phyloP scores from a whole-genome alignment of 1,139 yeast genomes.

The Blastobotrys proliferans region DNA sequence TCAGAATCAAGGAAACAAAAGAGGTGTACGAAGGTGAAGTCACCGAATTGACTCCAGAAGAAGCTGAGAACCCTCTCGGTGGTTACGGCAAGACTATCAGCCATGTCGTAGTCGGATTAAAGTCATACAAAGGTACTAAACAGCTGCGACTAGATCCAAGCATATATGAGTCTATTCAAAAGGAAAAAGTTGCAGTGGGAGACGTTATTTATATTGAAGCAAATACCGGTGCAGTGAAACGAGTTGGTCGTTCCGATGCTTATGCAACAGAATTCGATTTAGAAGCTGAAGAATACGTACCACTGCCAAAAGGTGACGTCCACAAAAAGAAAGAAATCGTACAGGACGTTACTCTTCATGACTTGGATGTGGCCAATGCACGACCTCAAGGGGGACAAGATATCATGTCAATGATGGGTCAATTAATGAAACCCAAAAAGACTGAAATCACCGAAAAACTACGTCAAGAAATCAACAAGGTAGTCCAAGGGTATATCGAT shows the following conservation, averaged over 20 bases:
- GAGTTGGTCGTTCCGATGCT: slow-evolving; percentile 98
- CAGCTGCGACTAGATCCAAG: slow-evolving; percentile 90
- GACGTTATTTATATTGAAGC: slow-evolving; percentile 97
- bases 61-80: slow-evolving; percentile 93
- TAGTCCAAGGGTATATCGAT: slow-evolving; percentile 91
- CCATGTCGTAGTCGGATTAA: slow-evolving; percentile 90
- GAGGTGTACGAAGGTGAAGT: slow-evolving; percentile 99
- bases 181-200: slow-evolving; percentile 91
- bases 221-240: slow-evolving; percentile 93
- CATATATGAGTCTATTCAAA: slow-evolving; percentile 92
- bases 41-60: slow-evolving; percentile 93
- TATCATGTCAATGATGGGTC: slow-evolving; percentile 98
- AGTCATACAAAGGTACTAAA: slow-evolving; percentile 94
- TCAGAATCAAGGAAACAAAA: slow-evolving; percentile 92
- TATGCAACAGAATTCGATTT: slow-evolving; percentile 97
- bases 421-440: slow-evolving; percentile 88
- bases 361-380: slow-evolving; percentile 92
- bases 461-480: slow-evolving; percentile 89
- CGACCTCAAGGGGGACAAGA: slow-evolving; percentile 99
- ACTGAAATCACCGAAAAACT: slow-evolving; percentile 98
- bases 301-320: slow-evolving; percentile 97
- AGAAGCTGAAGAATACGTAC: slow-evolving; percentile 98
- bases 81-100: slow-evolving; percentile 96
- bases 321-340: slow-evolving; percentile 98
- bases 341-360: slow-evolving; percentile 95